These are phyloP conservation scores for Aspergillus fischeri DNA, from an alignment of 2,329 filamentous ascomycete species.

Conservation along the genomic window DNA sequence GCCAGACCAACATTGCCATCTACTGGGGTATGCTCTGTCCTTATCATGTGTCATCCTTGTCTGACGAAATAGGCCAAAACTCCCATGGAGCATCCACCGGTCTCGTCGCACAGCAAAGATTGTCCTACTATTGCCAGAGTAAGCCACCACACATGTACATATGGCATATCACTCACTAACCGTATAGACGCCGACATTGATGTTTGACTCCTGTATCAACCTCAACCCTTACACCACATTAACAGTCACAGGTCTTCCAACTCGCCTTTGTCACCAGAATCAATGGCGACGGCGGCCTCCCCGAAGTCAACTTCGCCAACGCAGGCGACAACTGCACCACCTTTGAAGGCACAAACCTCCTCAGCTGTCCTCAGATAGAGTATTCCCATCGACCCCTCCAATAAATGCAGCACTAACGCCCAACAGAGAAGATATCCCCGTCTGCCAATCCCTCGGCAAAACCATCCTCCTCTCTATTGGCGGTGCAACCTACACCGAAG, in stretches of 20 bases:
- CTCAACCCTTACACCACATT: not conserved
- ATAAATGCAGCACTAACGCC: not conserved
- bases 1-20: not conserved
- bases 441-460: constrained; percentile 64
- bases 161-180: constrained; percentile 8
- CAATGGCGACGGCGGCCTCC: constrained; percentile 45
- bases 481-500: constrained; percentile 66
- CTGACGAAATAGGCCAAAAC: constrained; percentile 51
- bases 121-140: constrained; percentile 59
- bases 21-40: not conserved
- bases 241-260: constrained; percentile 52
- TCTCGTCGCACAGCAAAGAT: constrained; percentile 48
- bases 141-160: constrained; percentile 20
- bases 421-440: constrained; percentile 43
- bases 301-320: constrained; percentile 62
- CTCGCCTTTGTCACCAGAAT: constrained; percentile 61
- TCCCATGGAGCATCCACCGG: constrained; percentile 41
- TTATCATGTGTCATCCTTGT: not conserved
- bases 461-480: constrained; percentile 70
- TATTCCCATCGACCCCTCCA: constrained; percentile 24
- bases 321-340: constrained; percentile 58
- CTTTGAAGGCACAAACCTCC: constrained; percentile 55
- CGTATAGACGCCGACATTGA: constrained; percentile 25
- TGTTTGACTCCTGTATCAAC: constrained; percentile 5
- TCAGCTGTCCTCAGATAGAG: constrained; percentile 63